A percentile compares a stretch with the other conserved stretches of the same genome.
Conservation (phyloP, 805 yeast species). For the Saccharomycopsis capsularis region DNA sequence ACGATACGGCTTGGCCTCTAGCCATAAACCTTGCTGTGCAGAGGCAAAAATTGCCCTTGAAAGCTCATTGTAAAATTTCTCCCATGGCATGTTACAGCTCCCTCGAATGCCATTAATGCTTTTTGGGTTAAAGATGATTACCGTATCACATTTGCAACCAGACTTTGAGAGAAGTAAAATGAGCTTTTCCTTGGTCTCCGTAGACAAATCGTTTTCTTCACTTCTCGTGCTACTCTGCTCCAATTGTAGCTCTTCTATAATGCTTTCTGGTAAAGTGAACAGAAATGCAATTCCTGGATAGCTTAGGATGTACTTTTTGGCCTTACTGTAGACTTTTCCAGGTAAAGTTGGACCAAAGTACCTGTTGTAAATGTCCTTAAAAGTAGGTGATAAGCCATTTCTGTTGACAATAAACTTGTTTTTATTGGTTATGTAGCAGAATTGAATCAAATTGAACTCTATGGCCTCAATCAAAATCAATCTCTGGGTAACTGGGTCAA, state of each 20-base stretch:
- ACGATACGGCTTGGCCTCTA: too few species aligned
- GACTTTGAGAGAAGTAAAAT: not conserved
- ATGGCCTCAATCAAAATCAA: conserved; percentile 15
- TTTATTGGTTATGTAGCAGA: conserved; percentile 4
- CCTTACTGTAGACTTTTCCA: conserved; percentile 31
- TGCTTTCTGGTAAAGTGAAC: conserved; percentile 1
- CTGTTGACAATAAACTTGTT: conserved; percentile 6
- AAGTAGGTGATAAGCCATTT: conserved; percentile 17
- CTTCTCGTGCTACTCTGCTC: too few species aligned
- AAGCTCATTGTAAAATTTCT: not conserved
- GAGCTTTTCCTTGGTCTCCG: conserved; percentile 7
- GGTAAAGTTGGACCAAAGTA: conserved; percentile 56
- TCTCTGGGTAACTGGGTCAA: conserved; percentile 16
- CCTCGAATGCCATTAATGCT: not conserved
- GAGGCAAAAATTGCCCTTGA: not conserved
- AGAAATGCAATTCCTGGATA: conserved; percentile 46
- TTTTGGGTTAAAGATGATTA: conserved; percentile 1
- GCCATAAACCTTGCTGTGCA: not conserved
- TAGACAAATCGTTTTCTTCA: not conserved
- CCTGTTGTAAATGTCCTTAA: conserved; percentile 43
- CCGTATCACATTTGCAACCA: conserved; percentile 1
- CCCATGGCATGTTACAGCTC: conserved; percentile 1
- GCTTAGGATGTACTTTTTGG: conserved; percentile 35
- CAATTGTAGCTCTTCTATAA: not conserved
- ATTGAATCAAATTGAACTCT: conserved; percentile 13